phyloP scores from a whole-genome alignment of 192 early-diverging fungal species.

The Phlyctochytrium bullatum region DNA sequence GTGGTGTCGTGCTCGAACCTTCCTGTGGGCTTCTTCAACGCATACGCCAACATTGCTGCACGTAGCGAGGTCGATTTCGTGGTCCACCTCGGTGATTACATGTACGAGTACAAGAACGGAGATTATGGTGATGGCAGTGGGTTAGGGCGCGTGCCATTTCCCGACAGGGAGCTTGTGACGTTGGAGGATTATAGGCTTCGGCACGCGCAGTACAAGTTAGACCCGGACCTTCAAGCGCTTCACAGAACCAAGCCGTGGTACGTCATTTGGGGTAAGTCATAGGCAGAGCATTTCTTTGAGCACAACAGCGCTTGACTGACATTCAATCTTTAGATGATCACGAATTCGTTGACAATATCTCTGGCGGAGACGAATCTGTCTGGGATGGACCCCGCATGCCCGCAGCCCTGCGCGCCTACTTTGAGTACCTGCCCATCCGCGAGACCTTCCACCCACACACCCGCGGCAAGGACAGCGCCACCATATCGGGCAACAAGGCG shows the following conservation, averaged over 20 bases:
- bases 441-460: neutral
- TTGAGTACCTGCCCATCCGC: conserved; percentile 46
- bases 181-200: conserved; percentile 38
- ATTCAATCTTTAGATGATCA: conserved; percentile 41
- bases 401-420: conserved; percentile 40
- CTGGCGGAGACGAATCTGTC: conserved; percentile 5
- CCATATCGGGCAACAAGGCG: neutral
- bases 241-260: conserved; percentile 34
- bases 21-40: conserved; percentile 40
- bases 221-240: conserved; percentile 31
- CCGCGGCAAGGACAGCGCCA: neutral
- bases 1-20: conserved; percentile 40
- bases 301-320: too few species aligned
- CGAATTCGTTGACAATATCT: conserved; percentile 42
- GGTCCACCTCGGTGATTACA: conserved; percentile 40
- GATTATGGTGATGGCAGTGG: conserved; percentile 33
- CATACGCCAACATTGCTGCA: conserved; percentile 28
- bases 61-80: conserved; percentile 35
- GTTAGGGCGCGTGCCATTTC: conserved; percentile 30
- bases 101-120: conserved; percentile 42
- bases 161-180: conserved; percentile 21
- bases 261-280: conserved; percentile 26
- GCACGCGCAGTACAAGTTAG: conserved; percentile 41
- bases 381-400: conserved; percentile 19
- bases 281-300: too few species aligned